Conservation (phyloP, 306 rosid genomes). For the Carpinus fangiana region DNA sequence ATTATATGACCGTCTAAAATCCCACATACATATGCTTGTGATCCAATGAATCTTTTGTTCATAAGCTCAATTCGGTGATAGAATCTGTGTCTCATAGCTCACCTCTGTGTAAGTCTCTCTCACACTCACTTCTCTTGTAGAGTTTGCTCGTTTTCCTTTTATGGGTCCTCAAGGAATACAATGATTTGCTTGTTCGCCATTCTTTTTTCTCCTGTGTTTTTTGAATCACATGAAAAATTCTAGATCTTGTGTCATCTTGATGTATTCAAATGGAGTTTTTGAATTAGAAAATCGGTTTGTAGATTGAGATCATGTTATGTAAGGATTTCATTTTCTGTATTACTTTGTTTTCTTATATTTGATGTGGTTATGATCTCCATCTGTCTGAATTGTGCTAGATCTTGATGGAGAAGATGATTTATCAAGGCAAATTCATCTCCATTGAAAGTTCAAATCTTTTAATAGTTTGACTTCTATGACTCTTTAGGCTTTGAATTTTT, state of each 20-base stretch:
- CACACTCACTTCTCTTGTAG: conserved; percentile 2
- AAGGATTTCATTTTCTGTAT: conserved; percentile 7
- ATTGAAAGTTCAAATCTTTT: background rate
- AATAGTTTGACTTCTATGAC: background rate
- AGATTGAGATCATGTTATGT: conserved; percentile 18
- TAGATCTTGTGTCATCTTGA: conserved; percentile 38
- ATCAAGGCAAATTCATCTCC: conserved; percentile 2
- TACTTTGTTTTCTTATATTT: background rate
- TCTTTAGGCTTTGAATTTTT: conserved; percentile 12
- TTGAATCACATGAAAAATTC: conserved; percentile 8
- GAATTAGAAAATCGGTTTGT: conserved; percentile 14
- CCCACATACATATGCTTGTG: background rate
- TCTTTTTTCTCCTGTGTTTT: background rate
- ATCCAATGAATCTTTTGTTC: conserved; percentile 21
- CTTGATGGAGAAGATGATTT: conserved; percentile 32
- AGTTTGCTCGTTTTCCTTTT: conserved; percentile 23
- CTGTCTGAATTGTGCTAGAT: conserved; percentile 32
- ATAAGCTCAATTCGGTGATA: background rate
- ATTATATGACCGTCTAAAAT: background rate
- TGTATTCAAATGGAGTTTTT: conserved; percentile 1
- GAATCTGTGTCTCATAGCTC: conserved; percentile 22
- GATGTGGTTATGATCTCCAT: conserved; percentile 18
- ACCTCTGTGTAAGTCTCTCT: conserved; percentile 45
- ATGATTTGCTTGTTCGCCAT: background rate
- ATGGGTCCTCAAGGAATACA: conserved; percentile 22